A percentile compares a stretch with the other conserved stretches of the same genome.
Conservation (phyloP, 257 asterid genomes). For the Vinca minor region DNA sequence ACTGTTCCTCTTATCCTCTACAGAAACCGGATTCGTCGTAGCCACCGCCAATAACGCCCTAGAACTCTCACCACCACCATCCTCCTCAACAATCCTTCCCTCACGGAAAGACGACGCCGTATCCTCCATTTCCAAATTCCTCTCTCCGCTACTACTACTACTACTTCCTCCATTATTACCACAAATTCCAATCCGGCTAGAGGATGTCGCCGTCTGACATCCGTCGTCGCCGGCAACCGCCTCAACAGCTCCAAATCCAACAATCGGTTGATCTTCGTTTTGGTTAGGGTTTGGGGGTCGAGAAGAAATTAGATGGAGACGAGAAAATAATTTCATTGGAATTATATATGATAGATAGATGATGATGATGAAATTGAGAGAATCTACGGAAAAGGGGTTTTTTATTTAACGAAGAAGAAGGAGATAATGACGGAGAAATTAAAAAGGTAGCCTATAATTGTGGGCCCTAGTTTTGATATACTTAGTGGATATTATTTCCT, state of each 20-base stretch:
- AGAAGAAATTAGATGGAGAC: slow-evolving; percentile 4
- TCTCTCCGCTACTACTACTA: slow-evolving; percentile 2
- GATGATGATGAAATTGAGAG: not conserved
- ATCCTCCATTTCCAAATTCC: slow-evolving; percentile 4
- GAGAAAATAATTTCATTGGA: slow-evolving; percentile 16
- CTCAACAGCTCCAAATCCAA: slow-evolving; percentile 1
- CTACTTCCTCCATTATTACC: slow-evolving; percentile 14
- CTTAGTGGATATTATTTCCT: not conserved
- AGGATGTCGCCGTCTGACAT: slow-evolving; percentile 11
- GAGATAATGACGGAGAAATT: no score
- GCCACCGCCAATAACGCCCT: not conserved
- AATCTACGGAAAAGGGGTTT: not conserved
- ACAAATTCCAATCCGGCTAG: slow-evolving; percentile 17
- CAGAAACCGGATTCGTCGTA: slow-evolving; percentile 6
- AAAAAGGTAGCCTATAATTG: no score
- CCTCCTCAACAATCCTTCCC: slow-evolving; percentile 8
- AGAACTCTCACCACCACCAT: slow-evolving; percentile 9
- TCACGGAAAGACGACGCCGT: slow-evolving; percentile 15
- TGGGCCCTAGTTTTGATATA: not conserved
- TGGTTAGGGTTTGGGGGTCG: slow-evolving; percentile 8
- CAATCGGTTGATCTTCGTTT: not conserved
- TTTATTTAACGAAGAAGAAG: no score
- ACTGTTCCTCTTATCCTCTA: slow-evolving; percentile 28
- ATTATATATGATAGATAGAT: no score
- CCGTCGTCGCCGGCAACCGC: slow-evolving; percentile 12